These are phyloP conservation scores for Medakamo hakoo DNA, from an alignment of 139 green algal species.

Conservation along the genomic window DNA sequence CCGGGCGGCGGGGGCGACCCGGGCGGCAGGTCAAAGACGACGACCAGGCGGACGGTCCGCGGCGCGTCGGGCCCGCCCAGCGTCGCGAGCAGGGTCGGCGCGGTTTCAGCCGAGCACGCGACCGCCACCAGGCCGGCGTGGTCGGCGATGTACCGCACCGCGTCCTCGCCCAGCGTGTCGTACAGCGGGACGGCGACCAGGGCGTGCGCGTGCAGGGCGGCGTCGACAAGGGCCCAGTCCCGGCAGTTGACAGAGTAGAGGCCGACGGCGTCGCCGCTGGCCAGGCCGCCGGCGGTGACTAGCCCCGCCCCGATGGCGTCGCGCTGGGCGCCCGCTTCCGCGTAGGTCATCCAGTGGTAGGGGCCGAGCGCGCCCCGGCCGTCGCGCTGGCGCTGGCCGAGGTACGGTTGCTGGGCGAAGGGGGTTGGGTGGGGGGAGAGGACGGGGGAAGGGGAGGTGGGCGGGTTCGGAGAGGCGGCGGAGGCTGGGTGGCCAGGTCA, in stretches of 20 bases:
- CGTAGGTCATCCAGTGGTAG: slow-evolving; percentile 51
- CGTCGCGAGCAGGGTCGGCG: slow-evolving; percentile 52
- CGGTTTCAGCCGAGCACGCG: slow-evolving; percentile 43
- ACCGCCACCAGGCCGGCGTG: slow-evolving; percentile 79
- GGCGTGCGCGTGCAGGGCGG: slow-evolving; percentile 66
- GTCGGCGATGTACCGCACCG: slow-evolving; percentile 85
- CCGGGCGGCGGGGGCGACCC: slow-evolving; percentile 26
- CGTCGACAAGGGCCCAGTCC: slow-evolving; percentile 86
- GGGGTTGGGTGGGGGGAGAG: neutral
- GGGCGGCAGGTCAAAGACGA: slow-evolving; percentile 29
- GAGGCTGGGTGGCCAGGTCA: neutral
- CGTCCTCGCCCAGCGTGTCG: slow-evolving; percentile 87
- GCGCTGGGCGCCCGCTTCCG: slow-evolving; percentile 41
- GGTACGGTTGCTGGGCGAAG: slow-evolving; percentile 20
- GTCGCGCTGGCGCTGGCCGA: slow-evolving; percentile 19
- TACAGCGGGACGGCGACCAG: slow-evolving; percentile 89
- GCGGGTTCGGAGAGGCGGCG: neutral
- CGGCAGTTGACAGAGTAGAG: slow-evolving; percentile 62
- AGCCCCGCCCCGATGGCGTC: slow-evolving; percentile 77
- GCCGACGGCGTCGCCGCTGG: slow-evolving; percentile 43
- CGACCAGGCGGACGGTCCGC: slow-evolving; percentile 57
- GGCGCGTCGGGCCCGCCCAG: slow-evolving; percentile 55
- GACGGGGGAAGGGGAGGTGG: neutral
- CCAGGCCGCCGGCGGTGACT: slow-evolving; percentile 59
- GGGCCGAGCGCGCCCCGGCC: slow-evolving; percentile 18